Conservation (phyloP, 1,284 basidiomycete genomes). For the Dichomitus squalens region DNA sequence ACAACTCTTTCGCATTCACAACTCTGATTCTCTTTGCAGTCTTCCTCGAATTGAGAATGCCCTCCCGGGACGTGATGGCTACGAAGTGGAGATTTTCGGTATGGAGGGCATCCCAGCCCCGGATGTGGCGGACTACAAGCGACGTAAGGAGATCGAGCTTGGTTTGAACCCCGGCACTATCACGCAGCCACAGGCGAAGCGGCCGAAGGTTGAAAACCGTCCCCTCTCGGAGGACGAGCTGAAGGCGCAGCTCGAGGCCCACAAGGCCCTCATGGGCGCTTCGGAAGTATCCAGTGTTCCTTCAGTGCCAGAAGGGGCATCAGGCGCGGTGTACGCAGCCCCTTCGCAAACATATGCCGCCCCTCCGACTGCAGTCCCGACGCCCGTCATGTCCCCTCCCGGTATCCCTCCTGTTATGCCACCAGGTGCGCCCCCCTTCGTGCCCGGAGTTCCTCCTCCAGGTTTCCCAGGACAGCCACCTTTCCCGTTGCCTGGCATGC, state of each 20-base stretch:
- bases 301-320: slow-evolving; percentile 38
- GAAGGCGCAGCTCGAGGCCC: slow-evolving; percentile 82
- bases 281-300: slow-evolving; percentile 40
- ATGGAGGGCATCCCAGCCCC: slow-evolving; percentile 98
- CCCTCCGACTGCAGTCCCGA: slow-evolving; percentile 45
- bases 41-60: slow-evolving; percentile 92
- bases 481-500: slow-evolving; percentile 37
- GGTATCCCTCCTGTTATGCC: slow-evolving; percentile 40
- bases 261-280: slow-evolving; percentile 90
- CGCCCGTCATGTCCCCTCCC: slow-evolving; percentile 36
- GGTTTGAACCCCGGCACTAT: slow-evolving; percentile 83
- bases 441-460: slow-evolving; percentile 44
- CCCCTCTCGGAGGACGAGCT: slow-evolving; percentile 84
- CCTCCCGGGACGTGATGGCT: slow-evolving; percentile 93
- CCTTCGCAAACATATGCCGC: slow-evolving; percentile 66
- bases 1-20: too few relatives aligned
- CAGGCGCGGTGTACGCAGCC: slow-evolving; percentile 66
- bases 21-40: slow-evolving; percentile 37
- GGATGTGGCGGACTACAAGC: slow-evolving; percentile 94
- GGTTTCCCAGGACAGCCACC: slow-evolving; percentile 41
- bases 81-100: slow-evolving; percentile 98
- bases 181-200: slow-evolving; percentile 76
- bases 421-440: slow-evolving; percentile 39
- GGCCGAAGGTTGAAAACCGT: slow-evolving; percentile 84
- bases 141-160: slow-evolving; percentile 89